Conservation (phyloP, 805 yeast species). For the Saturnispora zaruensis region DNA sequence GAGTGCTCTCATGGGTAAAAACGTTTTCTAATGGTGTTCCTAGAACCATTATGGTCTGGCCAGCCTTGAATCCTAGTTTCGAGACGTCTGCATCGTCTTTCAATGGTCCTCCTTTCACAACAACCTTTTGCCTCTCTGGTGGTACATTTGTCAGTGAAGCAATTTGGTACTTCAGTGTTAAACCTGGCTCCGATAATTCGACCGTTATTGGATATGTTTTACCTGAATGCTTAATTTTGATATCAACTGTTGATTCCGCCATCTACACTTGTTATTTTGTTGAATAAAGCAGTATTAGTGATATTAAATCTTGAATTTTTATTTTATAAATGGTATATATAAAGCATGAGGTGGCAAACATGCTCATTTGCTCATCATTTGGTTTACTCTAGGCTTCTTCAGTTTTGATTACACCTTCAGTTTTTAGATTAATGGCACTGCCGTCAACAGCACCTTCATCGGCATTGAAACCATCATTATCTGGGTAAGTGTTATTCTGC, state of each 20-base stretch:
- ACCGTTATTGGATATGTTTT: conserved; percentile 52
- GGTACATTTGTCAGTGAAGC: conserved; percentile 73
- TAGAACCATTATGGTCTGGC: conserved; percentile 72
- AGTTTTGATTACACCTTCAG: background rate
- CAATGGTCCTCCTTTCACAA: conserved; percentile 84
- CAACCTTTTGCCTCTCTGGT: conserved; percentile 80
- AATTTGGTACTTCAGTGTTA: conserved; percentile 58
- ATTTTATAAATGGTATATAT: background rate
- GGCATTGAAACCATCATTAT: too few species aligned
- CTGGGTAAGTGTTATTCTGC: too few species aligned
- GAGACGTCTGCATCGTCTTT: conserved; percentile 52
- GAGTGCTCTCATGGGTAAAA: conserved; percentile 25
- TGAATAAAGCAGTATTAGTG: background rate
- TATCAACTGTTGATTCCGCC: conserved; percentile 5
- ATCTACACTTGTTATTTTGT: background rate
- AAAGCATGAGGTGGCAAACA: background rate
- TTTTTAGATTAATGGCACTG: background rate
- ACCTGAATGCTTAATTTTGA: conserved; percentile 57
- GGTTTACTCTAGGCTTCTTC: background rate
- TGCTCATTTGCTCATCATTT: conserved; percentile 8
- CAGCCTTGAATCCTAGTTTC: conserved; percentile 48
- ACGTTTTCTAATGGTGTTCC: conserved; percentile 77
- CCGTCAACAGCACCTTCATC: background rate
- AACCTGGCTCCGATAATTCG: conserved; percentile 47
- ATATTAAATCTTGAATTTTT: background rate